Evolutionary conservation across 331 rosid genomes (phyloP), one percentile per base, ranked within the genome.

Genomic region (Quercus lobata): DNA sequence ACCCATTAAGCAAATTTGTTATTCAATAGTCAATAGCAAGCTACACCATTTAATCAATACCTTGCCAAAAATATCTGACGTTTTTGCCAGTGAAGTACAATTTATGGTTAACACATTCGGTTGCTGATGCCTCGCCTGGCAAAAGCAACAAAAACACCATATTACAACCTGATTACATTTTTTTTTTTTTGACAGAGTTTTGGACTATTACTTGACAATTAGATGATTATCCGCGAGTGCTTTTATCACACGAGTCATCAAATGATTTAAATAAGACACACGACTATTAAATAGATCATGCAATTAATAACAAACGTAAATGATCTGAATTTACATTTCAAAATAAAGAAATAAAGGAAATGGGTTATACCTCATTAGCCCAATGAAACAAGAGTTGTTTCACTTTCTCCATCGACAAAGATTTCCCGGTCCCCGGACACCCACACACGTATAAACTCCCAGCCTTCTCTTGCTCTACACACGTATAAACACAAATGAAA

Each of bases 401-500:
- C 74, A 96, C 91, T 80, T 87, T 96, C 56, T 87, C 97, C 88
- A 90, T 89, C 29, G 97, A 90, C 49, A 93, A 77, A 0, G 99
- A 89, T 77, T 96, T 96, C 12, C 98, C 98, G 0, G 98, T 93
- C 60, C 99, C 99, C 0, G 98, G 98, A 66, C 97, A 91, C 24
- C 99, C 99, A 22, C 99, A 93, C 0, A 93, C 84, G 55, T 93
- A 96, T 25, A 96, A 77, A 83, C 97, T 89, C 76, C 91, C 97
- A 19, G 98, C 84, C 80, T 88, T 96, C 73, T 87, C 87, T 44
- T 86, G 90, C 81, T 89, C 91, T 11, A 96, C 41, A 68, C 91
- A 82, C 2, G 84, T 24, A 24, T 24, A 24, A 24, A 24, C 24
- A 24, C 24, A 24, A 24, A 24, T 24, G 24, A 24, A 24, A 24